These are phyloP conservation scores for Licmophora abbreviata DNA, from an alignment of 108 stramenopile species.

Conservation along the genomic window DNA sequence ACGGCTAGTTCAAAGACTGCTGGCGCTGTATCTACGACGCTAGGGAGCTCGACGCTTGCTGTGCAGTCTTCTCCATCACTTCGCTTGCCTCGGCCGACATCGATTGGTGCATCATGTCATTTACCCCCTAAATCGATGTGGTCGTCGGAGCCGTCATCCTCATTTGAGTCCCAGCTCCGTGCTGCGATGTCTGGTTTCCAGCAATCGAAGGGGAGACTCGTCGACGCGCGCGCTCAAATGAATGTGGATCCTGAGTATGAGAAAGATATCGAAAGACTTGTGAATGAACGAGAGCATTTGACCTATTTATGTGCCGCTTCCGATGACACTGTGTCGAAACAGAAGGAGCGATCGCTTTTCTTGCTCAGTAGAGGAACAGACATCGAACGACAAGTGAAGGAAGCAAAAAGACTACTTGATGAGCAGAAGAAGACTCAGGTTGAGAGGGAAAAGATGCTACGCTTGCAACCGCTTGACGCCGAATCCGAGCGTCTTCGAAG, in stretches of 20 bases:
- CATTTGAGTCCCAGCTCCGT: not conserved
- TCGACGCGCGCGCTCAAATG: too few relatives aligned
- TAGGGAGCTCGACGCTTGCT: too few relatives aligned
- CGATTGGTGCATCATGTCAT: too few relatives aligned
- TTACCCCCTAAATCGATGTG: too few relatives aligned
- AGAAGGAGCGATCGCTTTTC: not conserved
- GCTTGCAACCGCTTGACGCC: conserved; percentile 6
- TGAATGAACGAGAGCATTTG: not conserved
- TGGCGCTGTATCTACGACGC: too few relatives aligned
- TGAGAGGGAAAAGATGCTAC: not conserved
- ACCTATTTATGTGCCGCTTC: not conserved
- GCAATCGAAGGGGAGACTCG: too few relatives aligned
- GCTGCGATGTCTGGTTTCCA: not conserved
- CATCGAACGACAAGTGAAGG: conserved; percentile 3
- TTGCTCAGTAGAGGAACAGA: conserved; percentile 3
- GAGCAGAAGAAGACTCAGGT: not conserved
- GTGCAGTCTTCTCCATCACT: too few relatives aligned
- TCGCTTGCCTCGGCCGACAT: too few relatives aligned
- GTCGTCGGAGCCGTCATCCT: too few relatives aligned
- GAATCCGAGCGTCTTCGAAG: conserved; percentile 7
- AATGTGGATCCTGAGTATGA: not conserved
- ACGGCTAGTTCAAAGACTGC: too few relatives aligned
- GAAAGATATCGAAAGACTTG: not conserved
- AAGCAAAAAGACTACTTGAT: not conserved
- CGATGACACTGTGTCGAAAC: not conserved